Conservation (phyloP, 495 filamentous ascomycete genomes). For the Saxophila tyrrhenica region DNA sequence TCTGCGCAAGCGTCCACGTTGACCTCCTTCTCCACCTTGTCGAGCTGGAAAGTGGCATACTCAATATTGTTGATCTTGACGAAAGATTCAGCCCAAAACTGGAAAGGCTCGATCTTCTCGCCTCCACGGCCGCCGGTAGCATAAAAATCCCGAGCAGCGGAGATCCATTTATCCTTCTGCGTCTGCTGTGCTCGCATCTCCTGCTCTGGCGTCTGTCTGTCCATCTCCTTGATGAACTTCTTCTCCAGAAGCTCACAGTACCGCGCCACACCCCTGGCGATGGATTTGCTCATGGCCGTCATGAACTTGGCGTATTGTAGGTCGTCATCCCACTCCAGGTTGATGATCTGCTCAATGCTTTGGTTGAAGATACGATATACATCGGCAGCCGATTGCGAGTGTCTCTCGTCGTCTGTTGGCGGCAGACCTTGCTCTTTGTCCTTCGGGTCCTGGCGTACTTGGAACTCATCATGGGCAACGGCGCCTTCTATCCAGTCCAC, state of each 20-base stretch:
- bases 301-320: slow-evolving; percentile 92
- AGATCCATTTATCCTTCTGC: slow-evolving; percentile 80
- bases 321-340: slow-evolving; percentile 86
- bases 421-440: slow-evolving; percentile 35
- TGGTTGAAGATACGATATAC: slow-evolving; percentile 90
- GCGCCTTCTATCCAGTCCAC: slow-evolving; percentile 80
- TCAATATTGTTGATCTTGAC: slow-evolving; percentile 98
- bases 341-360: slow-evolving; percentile 70
- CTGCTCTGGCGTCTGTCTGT: slow-evolving; percentile 77
- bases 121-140: slow-evolving; percentile 24
- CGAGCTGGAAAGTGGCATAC: slow-evolving; percentile 78
- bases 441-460: slow-evolving; percentile 47
- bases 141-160: slow-evolving; percentile 67
- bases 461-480: slow-evolving; percentile 76
- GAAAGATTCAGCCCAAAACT: slow-evolving; percentile 93
- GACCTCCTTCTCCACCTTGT: slow-evolving; percentile 77
- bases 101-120: slow-evolving; percentile 93
- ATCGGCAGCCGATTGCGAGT: slow-evolving; percentile 88
- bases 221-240: slow-evolving; percentile 85
- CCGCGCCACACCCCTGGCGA: slow-evolving; percentile 67
- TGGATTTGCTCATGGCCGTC: slow-evolving; percentile 83
- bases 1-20: slow-evolving; percentile 91
- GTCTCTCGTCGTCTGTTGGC: slow-evolving; percentile 69
- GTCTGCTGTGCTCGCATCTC: slow-evolving; percentile 64
- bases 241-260: slow-evolving; percentile 91